phyloP scores from a whole-genome alignment of 2,329 filamentous ascomycete species.

The Stagonosporopsis cucurbitacearum region DNA sequence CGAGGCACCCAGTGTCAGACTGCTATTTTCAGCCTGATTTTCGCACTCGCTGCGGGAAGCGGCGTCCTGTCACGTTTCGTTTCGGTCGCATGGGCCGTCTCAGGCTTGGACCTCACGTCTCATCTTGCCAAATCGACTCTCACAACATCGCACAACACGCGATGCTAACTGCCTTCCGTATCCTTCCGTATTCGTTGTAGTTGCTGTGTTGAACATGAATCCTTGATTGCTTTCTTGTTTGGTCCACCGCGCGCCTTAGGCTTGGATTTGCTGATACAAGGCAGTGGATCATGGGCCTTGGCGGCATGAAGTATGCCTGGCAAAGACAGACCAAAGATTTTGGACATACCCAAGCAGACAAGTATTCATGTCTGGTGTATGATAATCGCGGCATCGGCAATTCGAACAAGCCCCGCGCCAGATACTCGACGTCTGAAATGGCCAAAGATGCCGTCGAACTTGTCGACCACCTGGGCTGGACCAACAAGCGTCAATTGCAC shows the following conservation, averaged over 20 bases:
- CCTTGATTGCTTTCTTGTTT: not conserved
- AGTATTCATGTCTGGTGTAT: constrained; percentile 76
- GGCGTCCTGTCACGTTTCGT: constrained; percentile 40
- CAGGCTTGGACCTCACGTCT: constrained; percentile 37
- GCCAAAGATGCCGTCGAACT: constrained; percentile 78
- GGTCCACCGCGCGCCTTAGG: not conserved
- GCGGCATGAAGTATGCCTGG: constrained; percentile 72
- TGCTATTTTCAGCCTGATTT: constrained; percentile 24
- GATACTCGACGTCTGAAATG: constrained; percentile 87
- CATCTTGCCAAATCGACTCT: constrained; percentile 21
- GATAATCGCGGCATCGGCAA: constrained; percentile 87
- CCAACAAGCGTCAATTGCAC: constrained; percentile 64
- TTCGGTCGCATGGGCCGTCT: constrained; percentile 48
- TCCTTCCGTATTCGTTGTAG: constrained; percentile 4
- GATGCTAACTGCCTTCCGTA: not conserved
- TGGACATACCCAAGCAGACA: constrained; percentile 70
- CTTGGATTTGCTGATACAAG: constrained; percentile 21
- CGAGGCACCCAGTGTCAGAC: constrained; percentile 23
- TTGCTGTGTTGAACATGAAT: not conserved
- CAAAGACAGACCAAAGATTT: constrained; percentile 85
- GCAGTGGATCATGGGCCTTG: constrained; percentile 83
- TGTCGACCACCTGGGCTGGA: constrained; percentile 73
- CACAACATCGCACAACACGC: constrained; percentile 1
- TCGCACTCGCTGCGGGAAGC: constrained; percentile 11
- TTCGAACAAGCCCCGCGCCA: constrained; percentile 75